Evolutionary conservation across 1,284 basidiomycete species (phyloP), one percentile per base, ranked within the genome.

Genomic region (Cutaneotrichosporon cyanovorans): DNA sequence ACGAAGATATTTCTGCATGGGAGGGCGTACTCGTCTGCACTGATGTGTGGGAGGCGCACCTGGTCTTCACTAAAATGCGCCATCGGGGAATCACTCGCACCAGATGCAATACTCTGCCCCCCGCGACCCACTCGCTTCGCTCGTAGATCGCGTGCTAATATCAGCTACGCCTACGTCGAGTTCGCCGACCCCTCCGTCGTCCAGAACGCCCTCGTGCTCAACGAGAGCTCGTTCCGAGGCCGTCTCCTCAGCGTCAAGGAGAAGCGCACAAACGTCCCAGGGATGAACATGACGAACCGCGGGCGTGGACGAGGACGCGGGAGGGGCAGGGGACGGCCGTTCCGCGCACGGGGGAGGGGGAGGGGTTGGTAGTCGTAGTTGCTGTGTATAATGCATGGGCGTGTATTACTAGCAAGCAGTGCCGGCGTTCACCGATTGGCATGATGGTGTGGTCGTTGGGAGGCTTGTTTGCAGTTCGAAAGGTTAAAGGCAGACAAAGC

Each of bases 131-230:
- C 20, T 7, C 37, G 8, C 37, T 10, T 16, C n/a, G 6, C n/a
- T 18, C 10, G 19, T n/a, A 7, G 33, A 16, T 19, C 33, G 18
- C 7, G 6, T n/a, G 22, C 40, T 37, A 12, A 37, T 33, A 8
- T 7, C 35, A 95, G 91, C 39, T 99, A 87, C 74, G 93, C 93
- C 42, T 99, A 99, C 74, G 91, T 99, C 43, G 95, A 99, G 72
- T 99, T 99, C 69, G 83, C 95, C 58, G 91, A 96, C 61, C 79
- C 91, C n/a, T 83, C 87, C 47, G 82, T 88, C 56, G 86, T 98
- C 46, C 85, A 90, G 59, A 87, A 91, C 56, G 92, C 95, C 16
- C 67, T 93, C 57, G 83, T 91, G n/a, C 80, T 99, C 75, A 89
- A 98, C 72, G 92, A 97, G 62, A 91, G 87, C 25, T 74, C 93